Evolutionary conservation across 352 stramenopile genomes (phyloP).

Genomic region (Phytophthora fragariae): DNA sequence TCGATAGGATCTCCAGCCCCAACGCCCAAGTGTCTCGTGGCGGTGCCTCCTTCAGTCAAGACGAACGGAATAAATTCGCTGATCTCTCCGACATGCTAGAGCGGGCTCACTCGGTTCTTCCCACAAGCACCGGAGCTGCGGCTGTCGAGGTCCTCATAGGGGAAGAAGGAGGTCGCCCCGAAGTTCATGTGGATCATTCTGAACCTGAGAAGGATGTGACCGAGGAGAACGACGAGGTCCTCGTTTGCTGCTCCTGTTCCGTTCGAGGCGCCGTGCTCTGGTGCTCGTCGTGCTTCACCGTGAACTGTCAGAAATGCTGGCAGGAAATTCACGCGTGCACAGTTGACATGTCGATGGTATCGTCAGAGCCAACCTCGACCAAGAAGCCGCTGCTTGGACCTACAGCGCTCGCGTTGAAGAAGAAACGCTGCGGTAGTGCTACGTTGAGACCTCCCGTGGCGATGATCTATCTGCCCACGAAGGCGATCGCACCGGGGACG

Average conservation of each 20-base stretch:
- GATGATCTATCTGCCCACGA: slow-evolving; percentile 73
- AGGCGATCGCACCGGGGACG: slow-evolving; percentile 40
- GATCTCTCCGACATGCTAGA: slow-evolving; percentile 25
- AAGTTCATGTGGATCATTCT: background rate
- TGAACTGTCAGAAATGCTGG: slow-evolving; percentile 66
- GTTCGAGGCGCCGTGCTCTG: slow-evolving; percentile 51
- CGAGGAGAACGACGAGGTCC: slow-evolving; percentile 31
- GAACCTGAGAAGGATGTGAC: slow-evolving; percentile 8
- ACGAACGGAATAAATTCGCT: slow-evolving; percentile 3
- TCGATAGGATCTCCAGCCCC: slow-evolving; percentile 2
- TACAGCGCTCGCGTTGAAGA: slow-evolving; percentile 37
- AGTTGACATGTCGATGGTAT: slow-evolving; percentile 47
- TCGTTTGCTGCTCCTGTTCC: slow-evolving; percentile 57
- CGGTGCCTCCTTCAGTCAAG: background rate
- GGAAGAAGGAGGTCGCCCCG: background rate
- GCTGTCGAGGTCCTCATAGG: background rate
- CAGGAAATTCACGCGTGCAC: slow-evolving; percentile 49
- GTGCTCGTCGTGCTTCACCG: slow-evolving; percentile 70
- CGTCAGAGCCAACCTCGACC: slow-evolving; percentile 4
- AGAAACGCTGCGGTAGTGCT: slow-evolving; percentile 20
- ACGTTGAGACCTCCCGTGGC: slow-evolving; percentile 34
- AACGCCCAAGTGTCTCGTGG: slow-evolving; percentile 10
- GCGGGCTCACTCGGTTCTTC: slow-evolving; percentile 5
- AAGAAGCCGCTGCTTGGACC: slow-evolving; percentile 33
- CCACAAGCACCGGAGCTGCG: background rate